Conservation (phyloP, 306 rosid species). For the Ormosia semicastrata region DNA sequence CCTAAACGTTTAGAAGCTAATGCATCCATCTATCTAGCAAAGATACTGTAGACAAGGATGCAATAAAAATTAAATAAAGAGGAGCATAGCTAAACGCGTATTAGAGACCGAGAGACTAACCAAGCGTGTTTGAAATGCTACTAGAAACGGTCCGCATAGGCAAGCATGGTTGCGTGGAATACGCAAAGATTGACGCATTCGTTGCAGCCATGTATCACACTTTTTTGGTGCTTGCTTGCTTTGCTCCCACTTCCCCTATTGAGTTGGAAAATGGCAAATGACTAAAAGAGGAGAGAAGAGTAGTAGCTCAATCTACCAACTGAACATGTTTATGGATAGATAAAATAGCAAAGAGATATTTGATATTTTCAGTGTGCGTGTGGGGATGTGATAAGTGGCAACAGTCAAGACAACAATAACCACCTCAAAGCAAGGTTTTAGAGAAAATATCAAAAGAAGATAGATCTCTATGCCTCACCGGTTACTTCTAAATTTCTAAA, state of each 20-base stretch:
- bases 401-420: neutral
- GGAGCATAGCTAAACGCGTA: neutral
- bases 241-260: neutral
- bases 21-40: neutral
- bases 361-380: conserved; percentile 13
- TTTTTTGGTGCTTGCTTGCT: conserved; percentile 8
- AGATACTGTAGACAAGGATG: neutral
- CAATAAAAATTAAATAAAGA: neutral
- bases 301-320: neutral
- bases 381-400: conserved; percentile 9
- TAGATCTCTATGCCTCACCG: neutral
- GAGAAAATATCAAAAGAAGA: conserved; percentile 4
- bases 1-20: neutral
- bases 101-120: conserved; percentile 39
- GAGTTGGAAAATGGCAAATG: neutral
- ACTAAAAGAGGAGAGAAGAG: neutral
- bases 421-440: neutral
- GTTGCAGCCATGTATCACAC: conserved; percentile 61
- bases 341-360: conserved; percentile 7
- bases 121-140: conserved; percentile 37
- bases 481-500: neutral
- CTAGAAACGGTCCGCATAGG: conserved; percentile 28
- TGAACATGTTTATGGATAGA: neutral
- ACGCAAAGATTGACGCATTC: conserved; percentile 52
- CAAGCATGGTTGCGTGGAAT: conserved; percentile 52